Evolutionary conservation across 306 rosid species (phyloP).

Genomic region (Cucumis hystrix): DNA sequence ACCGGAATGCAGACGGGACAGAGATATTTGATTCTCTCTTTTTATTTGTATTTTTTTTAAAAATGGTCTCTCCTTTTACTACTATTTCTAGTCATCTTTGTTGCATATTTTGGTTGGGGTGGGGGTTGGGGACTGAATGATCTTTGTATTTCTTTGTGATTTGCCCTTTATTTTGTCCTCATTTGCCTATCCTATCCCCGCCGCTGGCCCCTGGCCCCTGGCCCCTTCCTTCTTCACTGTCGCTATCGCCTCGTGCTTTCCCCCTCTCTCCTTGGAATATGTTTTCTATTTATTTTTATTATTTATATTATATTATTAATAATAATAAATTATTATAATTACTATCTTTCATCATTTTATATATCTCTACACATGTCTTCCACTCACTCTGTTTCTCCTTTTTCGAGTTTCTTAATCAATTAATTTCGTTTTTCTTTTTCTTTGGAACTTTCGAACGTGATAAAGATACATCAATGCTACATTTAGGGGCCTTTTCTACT

Average conservation of each 20-base stretch:
- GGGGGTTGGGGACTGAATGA: neutral
- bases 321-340: neutral
- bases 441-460: too few species aligned
- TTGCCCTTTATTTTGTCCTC: neutral
- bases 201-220: neutral
- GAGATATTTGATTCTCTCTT: conserved; percentile 35
- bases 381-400: neutral
- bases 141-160: neutral
- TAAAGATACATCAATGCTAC: too few species aligned
- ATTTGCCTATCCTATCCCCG: neutral
- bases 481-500: too few species aligned
- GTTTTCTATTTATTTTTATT: neutral
- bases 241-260: neutral
- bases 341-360: neutral
- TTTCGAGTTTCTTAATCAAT: neutral
- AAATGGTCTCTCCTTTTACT: neutral
- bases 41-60: too few species aligned
- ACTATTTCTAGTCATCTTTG: neutral
- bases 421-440: neutral
- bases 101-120: too few species aligned
- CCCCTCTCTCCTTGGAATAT: neutral
- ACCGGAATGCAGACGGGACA: conserved; percentile 64
- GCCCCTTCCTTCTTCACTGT: neutral
- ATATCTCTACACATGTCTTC: neutral
- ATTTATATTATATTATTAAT: neutral